Evolutionary conservation across 257 asterid species (phyloP).

Genomic region (Salvia hispanica): DNA sequence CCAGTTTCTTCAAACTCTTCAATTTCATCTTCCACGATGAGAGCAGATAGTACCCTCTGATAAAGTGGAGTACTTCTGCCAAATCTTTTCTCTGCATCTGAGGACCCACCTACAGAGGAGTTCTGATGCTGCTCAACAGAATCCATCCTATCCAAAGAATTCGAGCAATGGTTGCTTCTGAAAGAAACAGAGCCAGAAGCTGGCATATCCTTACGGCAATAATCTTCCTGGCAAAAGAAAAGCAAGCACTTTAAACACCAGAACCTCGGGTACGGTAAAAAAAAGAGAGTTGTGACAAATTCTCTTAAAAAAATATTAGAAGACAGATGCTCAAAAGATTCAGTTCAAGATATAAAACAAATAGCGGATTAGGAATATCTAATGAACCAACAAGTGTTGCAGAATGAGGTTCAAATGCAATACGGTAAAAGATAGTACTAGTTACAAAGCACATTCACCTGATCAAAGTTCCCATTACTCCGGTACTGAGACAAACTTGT

Average conservation of each 20-base stretch:
- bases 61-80: constrained; percentile 65
- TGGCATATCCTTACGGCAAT: constrained; percentile 46
- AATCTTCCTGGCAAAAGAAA: constrained; percentile 53
- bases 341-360: constrained; percentile 8
- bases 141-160: constrained; percentile 41
- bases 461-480: constrained; percentile 38
- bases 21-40: constrained; percentile 73
- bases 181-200: constrained; percentile 44
- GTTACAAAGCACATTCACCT: constrained; percentile 45
- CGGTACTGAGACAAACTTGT: constrained; percentile 45
- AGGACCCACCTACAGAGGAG: constrained; percentile 46
- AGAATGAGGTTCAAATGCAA: constrained; percentile 13
- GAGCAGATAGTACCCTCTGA: constrained; percentile 91
- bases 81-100: constrained; percentile 46
- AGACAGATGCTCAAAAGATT: constrained; percentile 1
- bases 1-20: constrained; percentile 81
- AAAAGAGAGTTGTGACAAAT: not conserved
- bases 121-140: constrained; percentile 54
- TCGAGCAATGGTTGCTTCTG: constrained; percentile 45
- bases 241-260: constrained; percentile 24
- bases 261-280: constrained; percentile 28
- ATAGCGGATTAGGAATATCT: constrained; percentile 19
- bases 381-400: constrained; percentile 1
- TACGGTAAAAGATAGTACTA: constrained; percentile 19
- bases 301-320: not conserved